A percentile compares a stretch with the other conserved stretches of the same genome.
Conservation (phyloP, 1,284 basidiomycete species). For the Ceraceosorus bombacis region DNA sequence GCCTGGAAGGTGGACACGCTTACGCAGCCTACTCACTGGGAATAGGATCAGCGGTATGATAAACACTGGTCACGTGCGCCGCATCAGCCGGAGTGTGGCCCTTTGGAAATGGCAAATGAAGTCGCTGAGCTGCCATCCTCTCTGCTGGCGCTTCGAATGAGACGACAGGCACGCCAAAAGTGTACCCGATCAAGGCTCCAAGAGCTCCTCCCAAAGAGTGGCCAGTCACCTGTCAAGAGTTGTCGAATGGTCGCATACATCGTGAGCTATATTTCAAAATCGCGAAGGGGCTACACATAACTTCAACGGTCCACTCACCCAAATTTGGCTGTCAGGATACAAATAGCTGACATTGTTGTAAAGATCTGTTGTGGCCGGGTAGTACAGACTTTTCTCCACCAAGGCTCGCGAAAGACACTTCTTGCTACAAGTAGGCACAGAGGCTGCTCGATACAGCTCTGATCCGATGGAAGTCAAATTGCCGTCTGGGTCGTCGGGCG, state of each 20-base stretch:
- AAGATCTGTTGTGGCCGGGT: slow-evolving; percentile 69
- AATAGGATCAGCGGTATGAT: slow-evolving; percentile 70
- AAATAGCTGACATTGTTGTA: slow-evolving; percentile 64
- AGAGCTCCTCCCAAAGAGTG: slow-evolving; percentile 84
- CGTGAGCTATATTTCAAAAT: not conserved
- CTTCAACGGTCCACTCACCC: slow-evolving; percentile 51
- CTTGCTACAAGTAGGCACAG: slow-evolving; percentile 60
- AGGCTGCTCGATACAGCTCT: not conserved
- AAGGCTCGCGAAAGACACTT: slow-evolving; percentile 73
- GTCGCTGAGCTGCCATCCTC: slow-evolving; percentile 67
- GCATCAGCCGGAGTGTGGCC: slow-evolving; percentile 13
- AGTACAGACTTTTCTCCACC: slow-evolving; percentile 78
- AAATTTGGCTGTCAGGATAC: slow-evolving; percentile 86
- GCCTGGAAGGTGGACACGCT: not conserved
- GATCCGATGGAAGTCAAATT: too few relatives aligned
- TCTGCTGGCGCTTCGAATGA: slow-evolving; percentile 90
- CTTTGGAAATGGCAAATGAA: slow-evolving; percentile 72
- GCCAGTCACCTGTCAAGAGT: slow-evolving; percentile 57
- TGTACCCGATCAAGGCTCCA: slow-evolving; percentile 74
- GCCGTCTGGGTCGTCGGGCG: not conserved
- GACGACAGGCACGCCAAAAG: slow-evolving; percentile 85
- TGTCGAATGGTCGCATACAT: not conserved
- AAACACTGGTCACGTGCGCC: slow-evolving; percentile 60
- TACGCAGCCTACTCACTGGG: slow-evolving; percentile 20
- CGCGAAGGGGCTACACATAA: not conserved